phyloP scores from a whole-genome alignment of 768 basidiomycete species.

The Xerocomellus dryophilus region DNA sequence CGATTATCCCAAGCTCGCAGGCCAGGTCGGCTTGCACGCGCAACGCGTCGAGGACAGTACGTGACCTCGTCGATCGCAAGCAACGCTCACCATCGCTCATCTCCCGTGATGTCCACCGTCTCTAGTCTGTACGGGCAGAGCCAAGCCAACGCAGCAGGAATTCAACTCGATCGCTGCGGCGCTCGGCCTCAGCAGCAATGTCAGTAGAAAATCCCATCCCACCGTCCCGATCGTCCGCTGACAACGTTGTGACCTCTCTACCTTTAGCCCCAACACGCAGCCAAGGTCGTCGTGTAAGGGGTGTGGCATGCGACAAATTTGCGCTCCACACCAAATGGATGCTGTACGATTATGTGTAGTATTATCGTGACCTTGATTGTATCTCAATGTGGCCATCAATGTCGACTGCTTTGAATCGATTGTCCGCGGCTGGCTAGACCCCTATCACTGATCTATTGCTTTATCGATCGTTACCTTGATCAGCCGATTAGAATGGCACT shows the following conservation, averaged over 20 bases:
- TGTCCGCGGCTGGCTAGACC: not conserved
- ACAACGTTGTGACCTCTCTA: not conserved
- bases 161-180: constrained; percentile 46
- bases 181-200: constrained; percentile 40
- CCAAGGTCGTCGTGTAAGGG: not conserved
- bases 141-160: constrained; percentile 45
- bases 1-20: constrained; percentile 39
- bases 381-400: not conserved
- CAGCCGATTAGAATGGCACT: not conserved
- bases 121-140: constrained; percentile 48
- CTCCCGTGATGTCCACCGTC: not conserved
- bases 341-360: constrained; percentile 14
- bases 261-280: not conserved
- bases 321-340: not conserved
- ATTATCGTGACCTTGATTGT: constrained; percentile 3
- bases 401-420: not conserved
- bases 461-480: not conserved
- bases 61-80: constrained; percentile 14
- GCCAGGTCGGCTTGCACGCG: constrained; percentile 38
- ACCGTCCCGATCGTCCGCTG: not conserved
- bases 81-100: not conserved
- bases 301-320: not conserved
- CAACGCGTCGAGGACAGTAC: constrained; percentile 54
- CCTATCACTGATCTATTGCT: not conserved
- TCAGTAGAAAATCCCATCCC: constrained; percentile 15